Conservation (phyloP, 2,329 filamentous ascomycete species). For the Alternaria tenuissima region DNA sequence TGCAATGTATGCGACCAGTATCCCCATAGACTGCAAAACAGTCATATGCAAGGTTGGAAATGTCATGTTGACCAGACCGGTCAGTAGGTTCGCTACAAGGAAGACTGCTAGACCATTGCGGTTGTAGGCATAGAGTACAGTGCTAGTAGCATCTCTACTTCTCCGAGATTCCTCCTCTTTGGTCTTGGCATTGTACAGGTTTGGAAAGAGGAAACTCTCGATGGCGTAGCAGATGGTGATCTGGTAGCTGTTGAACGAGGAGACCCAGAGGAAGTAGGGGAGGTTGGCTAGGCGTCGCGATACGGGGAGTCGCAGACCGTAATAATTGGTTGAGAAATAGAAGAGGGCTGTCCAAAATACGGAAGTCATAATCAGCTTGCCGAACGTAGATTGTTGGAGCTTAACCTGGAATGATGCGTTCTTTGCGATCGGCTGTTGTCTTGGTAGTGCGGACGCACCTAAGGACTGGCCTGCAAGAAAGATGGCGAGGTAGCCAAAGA, state of each 20-base stretch:
- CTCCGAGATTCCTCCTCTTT: slow-evolving; percentile 68
- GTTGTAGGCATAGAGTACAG: slow-evolving; percentile 84
- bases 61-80: slow-evolving; percentile 87
- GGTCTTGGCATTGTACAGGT: slow-evolving; percentile 66
- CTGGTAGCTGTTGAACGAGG: slow-evolving; percentile 89
- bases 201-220: slow-evolving; percentile 80
- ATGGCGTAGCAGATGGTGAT: slow-evolving; percentile 79
- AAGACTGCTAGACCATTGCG: slow-evolving; percentile 88
- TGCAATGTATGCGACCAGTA: slow-evolving; percentile 77
- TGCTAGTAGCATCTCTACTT: slow-evolving; percentile 76
- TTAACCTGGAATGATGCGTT: slow-evolving; percentile 57
- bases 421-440: slow-evolving; percentile 54
- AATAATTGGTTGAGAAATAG: slow-evolving; percentile 72
- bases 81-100: slow-evolving; percentile 85
- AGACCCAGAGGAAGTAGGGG: slow-evolving; percentile 91
- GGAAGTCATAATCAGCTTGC: slow-evolving; percentile 71
- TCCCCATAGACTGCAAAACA: slow-evolving; percentile 71
- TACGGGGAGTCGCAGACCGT: slow-evolving; percentile 71
- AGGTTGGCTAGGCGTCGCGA: slow-evolving; percentile 92
- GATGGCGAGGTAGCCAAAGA: slow-evolving; percentile 91
- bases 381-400: slow-evolving; percentile 64
- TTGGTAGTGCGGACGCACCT: slow-evolving; percentile 80
- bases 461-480: slow-evolving; percentile 88
- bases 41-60: slow-evolving; percentile 80
- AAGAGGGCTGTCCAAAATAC: slow-evolving; percentile 75